Evolutionary conservation across 2,329 filamentous ascomycete species (phyloP).

Genomic region (Fragosphaeria purpurea): DNA sequence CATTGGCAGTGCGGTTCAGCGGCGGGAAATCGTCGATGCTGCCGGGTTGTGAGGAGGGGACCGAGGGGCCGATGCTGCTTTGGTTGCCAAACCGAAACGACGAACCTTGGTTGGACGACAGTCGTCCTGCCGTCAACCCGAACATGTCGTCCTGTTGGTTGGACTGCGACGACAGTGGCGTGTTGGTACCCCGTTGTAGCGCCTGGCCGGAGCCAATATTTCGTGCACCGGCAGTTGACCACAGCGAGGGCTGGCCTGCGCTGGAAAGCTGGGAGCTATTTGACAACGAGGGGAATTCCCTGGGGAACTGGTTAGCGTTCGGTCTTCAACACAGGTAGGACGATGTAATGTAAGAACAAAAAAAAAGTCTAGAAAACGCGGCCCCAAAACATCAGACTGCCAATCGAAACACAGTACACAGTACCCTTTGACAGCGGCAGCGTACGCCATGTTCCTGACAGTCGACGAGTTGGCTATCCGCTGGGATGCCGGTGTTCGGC

Average conservation of each 20-base stretch:
- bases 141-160: constrained; percentile 39
- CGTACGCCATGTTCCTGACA: constrained; percentile 6
- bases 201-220: constrained; percentile 32
- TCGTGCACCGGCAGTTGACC: constrained; percentile 41
- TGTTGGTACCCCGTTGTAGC: constrained; percentile 40
- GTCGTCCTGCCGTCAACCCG: constrained; percentile 23
- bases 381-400: no score
- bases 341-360: background rate
- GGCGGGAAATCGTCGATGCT: constrained; percentile 54
- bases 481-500: constrained; percentile 4
- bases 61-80: constrained; percentile 21
- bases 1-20: constrained; percentile 43
- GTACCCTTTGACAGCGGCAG: constrained; percentile 10
- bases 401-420: background rate
- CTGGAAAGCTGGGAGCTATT: constrained; percentile 47
- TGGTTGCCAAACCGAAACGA: constrained; percentile 47
- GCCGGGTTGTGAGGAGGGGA: constrained; percentile 37
- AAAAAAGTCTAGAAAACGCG: background rate
- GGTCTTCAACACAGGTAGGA: background rate
- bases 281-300: constrained; percentile 57
- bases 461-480: constrained; percentile 4
- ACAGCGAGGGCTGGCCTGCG: constrained; percentile 41
- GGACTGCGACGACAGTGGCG: constrained; percentile 41
- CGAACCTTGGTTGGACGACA: constrained; percentile 32
- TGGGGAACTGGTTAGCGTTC: constrained; percentile 18